These are phyloP conservation scores for Sugiyamaella lignohabitans DNA, from an alignment of 805 yeast genomes.

Conservation along the genomic window DNA sequence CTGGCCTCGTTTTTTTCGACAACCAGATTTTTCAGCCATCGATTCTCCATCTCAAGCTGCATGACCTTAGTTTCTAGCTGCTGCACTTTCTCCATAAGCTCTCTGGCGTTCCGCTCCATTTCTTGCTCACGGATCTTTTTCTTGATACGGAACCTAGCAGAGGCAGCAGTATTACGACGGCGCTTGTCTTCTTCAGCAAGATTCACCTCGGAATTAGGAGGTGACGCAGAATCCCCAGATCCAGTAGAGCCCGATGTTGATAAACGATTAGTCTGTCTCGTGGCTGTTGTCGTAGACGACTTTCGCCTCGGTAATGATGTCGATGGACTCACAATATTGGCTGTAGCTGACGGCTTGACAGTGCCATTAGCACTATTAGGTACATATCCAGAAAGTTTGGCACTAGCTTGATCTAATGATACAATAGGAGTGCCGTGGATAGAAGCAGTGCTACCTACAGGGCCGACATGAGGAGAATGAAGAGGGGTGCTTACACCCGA, in stretches of 20 bases:
- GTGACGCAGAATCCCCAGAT: conserved; percentile 18
- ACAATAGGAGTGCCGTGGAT: not conserved
- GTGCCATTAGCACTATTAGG: not conserved
- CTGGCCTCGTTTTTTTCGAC: conserved; percentile 56
- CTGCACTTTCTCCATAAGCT: conserved; percentile 60
- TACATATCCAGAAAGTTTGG: not conserved
- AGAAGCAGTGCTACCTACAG: conserved; percentile 1
- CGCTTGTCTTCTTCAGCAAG: conserved; percentile 62
- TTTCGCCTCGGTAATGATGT: not conserved
- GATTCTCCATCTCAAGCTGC: conserved; percentile 90
- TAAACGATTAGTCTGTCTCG: conserved; percentile 1
- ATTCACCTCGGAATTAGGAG: conserved; percentile 12
- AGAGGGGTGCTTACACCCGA: conserved; percentile 7
- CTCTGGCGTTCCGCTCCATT: conserved; percentile 70
- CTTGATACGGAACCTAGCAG: conserved; percentile 87
- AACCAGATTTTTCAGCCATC: conserved; percentile 72
- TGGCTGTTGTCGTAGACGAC: not conserved
- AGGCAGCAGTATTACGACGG: conserved; percentile 86
- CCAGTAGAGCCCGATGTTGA: not conserved
- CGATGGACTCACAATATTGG: not conserved
- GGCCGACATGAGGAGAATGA: conserved; percentile 2
- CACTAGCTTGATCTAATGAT: not conserved
- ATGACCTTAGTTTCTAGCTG: conserved; percentile 66
- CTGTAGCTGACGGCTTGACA: not conserved
- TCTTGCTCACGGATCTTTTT: conserved; percentile 90